Evolutionary conservation across 495 filamentous ascomycete genomes (phyloP), one percentile per base, ranked within the genome.

Genomic region (Neurospora sublineolata): DNA sequence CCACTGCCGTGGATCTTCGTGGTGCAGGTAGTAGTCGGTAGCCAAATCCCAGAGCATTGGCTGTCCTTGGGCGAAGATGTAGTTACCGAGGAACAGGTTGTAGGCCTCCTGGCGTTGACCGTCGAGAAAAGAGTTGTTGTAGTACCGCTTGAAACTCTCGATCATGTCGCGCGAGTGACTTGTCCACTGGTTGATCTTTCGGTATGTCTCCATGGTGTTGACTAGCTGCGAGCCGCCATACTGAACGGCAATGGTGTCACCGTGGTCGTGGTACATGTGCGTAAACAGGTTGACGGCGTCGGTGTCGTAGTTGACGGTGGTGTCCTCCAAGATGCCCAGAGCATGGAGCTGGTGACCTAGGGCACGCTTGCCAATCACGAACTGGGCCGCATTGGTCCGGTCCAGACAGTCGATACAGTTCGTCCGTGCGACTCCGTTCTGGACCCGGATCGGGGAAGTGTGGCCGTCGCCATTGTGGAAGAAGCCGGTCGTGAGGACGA

Each of bases 361-460:
- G 0, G 95, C 96, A 58, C 93, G 83, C 81, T 99, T 99, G n/a
- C 94, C 95, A 74, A 99, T 94, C 33, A 99, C 95, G 77, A 98
- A 99, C 77, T 99, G 95, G 1, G 94, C 94, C 20, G 95, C 95
- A 80, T 99, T 99, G 4, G 95, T 99, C 52, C 95, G 88, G 78
- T 99, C 95, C 16, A 99, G 85, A 74, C 95, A 99, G 77, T 99
- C 95, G 73, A 98, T 98, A 78, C 95, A 99, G 76, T 99, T 99
- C 1, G 96, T 98, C 73, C 95, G 89, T 16, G 92, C 94, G 52
- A 99, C 89, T 6, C 95, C 95, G 73, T 97, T 96, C 77, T 99
- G 95, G 37, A 94, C 84, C n/a, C 82, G 86, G 10, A 92, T 81
- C 44, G 86, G 85, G 5, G 86, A 87, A 58, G 87, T 87, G 3